Evolutionary conservation across 1,284 basidiomycete species (phyloP).

Genomic region (Malassezia brasiliensis): DNA sequence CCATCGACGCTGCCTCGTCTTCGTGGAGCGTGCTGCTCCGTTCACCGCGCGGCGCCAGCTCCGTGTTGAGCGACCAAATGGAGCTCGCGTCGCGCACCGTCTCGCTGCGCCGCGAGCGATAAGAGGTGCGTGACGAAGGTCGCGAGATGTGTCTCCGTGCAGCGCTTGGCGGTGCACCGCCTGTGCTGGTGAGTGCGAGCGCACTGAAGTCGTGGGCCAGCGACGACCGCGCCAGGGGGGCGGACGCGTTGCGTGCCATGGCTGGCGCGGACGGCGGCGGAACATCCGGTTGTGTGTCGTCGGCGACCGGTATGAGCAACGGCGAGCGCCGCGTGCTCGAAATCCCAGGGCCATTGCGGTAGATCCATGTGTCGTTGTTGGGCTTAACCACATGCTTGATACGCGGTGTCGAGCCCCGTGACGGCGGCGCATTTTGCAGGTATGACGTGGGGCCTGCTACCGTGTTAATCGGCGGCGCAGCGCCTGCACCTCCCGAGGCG

Average conservation of each 20-base stretch:
- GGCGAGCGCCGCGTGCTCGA: conserved; percentile 12
- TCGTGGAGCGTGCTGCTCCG: not conserved
- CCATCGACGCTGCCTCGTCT: not conserved
- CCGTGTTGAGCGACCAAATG: not conserved
- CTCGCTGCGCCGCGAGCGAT: conserved; percentile 8
- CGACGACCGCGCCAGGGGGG: not conserved
- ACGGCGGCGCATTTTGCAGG: not conserved
- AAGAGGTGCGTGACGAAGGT: conserved; percentile 7
- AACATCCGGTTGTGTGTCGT: not conserved
- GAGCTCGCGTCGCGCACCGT: conserved; percentile 2
- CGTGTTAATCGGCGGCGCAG: not conserved
- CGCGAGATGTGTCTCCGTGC: not conserved
- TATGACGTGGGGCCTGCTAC: too few relatives aligned
- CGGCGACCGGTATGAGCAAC: conserved; percentile 4
- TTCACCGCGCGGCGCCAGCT: not conserved
- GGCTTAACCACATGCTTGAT: conserved; percentile 17
- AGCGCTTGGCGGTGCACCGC: not conserved
- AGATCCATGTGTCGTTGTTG: conserved; percentile 33
- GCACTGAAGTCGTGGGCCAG: not conserved
- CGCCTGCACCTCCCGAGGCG: not conserved
- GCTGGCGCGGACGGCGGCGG: not conserved
- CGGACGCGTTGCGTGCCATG: not conserved
- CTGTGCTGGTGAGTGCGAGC: not conserved
- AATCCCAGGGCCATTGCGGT: conserved; percentile 39
- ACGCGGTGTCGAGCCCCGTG: not conserved